Evolutionary conservation across 371 early-diverging fungal species (phyloP).

Genomic region (Quaeritorhiza haematococci): DNA sequence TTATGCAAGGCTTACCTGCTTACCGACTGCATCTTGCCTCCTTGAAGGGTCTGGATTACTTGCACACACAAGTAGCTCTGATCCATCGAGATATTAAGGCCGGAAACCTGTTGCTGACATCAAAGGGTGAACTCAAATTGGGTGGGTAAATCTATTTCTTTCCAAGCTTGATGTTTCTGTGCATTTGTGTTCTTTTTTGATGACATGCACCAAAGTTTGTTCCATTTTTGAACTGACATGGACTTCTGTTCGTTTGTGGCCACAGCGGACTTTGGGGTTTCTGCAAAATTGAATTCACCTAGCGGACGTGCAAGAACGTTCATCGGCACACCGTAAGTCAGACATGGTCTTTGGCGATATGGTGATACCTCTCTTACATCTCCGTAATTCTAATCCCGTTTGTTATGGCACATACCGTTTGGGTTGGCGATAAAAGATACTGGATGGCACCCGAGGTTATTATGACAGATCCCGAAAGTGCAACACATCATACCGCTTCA

Average conservation of each 20-base stretch:
- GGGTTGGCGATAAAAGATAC: conserved; percentile 18
- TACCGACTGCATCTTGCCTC: background rate
- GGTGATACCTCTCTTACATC: background rate
- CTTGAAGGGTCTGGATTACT: conserved; percentile 53
- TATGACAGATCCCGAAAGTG: conserved; percentile 43
- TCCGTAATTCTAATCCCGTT: background rate
- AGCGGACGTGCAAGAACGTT: conserved; percentile 51
- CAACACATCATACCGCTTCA: conserved; percentile 25
- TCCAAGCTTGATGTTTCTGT: background rate
- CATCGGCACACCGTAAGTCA: conserved; percentile 57
- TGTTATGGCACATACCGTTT: background rate
- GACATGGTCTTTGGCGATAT: too few relatives aligned
- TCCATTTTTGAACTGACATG: too few relatives aligned
- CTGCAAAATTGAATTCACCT: conserved; percentile 47
- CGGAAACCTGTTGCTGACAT: conserved; percentile 69
- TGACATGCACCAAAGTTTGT: too few relatives aligned
- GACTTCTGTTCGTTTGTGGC: too few relatives aligned
- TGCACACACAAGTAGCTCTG: conserved; percentile 60
- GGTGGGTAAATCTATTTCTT: conserved; percentile 19
- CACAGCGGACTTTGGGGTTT: conserved; percentile 61
- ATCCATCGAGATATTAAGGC: conserved; percentile 85
- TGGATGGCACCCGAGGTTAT: conserved; percentile 64
- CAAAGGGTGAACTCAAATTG: conserved; percentile 61
- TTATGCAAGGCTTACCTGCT: background rate
- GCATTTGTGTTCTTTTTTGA: too few relatives aligned